Conservation (phyloP, 495 filamentous ascomycete species). For the Cenococcum geophilum region DNA sequence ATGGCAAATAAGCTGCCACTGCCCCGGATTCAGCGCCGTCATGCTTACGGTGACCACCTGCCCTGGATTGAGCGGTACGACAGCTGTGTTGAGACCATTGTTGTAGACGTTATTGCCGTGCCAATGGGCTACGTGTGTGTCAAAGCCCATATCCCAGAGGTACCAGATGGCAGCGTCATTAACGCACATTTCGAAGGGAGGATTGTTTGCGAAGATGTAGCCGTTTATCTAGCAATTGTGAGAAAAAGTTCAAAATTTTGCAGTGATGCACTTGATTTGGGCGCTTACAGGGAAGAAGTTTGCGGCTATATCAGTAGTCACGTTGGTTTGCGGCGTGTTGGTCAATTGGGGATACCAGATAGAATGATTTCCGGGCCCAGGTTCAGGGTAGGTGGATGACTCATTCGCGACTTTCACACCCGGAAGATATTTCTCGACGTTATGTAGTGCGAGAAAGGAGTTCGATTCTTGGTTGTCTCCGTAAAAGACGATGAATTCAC, state of each 20-base stretch:
- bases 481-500: constrained; percentile 23
- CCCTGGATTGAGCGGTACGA: not conserved
- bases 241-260: no score
- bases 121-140: constrained; percentile 21
- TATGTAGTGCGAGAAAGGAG: constrained; percentile 17
- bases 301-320: not conserved
- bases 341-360: constrained; percentile 20
- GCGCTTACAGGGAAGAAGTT: constrained; percentile 11
- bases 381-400: not conserved
- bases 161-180: constrained; percentile 27
- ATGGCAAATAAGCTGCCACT: not conserved
- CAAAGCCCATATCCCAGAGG: constrained; percentile 12
- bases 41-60: not conserved
- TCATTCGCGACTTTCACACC: not conserved
- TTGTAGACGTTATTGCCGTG: constrained; percentile 18
- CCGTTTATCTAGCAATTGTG: constrained; percentile 14
- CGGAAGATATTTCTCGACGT: constrained; percentile 4
- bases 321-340: constrained; percentile 1
- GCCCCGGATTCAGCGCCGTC: not conserved
- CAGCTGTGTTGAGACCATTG: not conserved
- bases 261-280: no score
- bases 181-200: constrained; percentile 23
- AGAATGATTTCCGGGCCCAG: constrained; percentile 8
- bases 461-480: constrained; percentile 20
- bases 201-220: constrained; percentile 24